Percentiles rank a stretch among this genome's conserved stretches.
phyloP scores from a whole-genome alignment of 176 grass and related monocot genomes.

The Dendrocalamus sinicus region DNA sequence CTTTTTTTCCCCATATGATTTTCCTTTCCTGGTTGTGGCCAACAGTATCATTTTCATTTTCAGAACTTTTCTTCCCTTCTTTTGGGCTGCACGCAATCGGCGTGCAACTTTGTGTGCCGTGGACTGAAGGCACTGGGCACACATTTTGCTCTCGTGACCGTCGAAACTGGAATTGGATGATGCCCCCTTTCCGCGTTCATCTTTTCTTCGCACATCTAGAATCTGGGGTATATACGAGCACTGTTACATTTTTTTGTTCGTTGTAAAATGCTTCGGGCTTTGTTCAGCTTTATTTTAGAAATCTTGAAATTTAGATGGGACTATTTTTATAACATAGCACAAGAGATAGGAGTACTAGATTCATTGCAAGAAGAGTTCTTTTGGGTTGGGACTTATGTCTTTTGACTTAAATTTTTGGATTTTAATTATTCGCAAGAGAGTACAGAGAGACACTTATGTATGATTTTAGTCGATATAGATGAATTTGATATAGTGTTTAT shows the following conservation, averaged over 20 bases:
- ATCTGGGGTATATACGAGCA: neutral
- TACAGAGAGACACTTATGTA: too few relatives aligned
- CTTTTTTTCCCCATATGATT: neutral
- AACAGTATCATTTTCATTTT: slow-evolving; percentile 28
- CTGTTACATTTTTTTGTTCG: neutral
- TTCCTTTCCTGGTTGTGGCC: neutral
- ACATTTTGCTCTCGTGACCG: neutral
- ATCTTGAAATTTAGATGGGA: neutral
- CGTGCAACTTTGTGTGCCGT: neutral
- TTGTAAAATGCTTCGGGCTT: neutral
- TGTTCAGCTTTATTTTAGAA: neutral
- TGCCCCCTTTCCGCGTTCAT: slow-evolving; percentile 4
- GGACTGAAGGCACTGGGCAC: neutral
- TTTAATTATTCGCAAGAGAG: too few relatives aligned
- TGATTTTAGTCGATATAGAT: too few relatives aligned
- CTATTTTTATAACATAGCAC: neutral
- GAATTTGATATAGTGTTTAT: too few relatives aligned
- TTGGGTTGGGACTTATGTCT: too few relatives aligned
- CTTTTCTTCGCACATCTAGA: slow-evolving; percentile 31
- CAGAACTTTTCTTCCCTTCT: neutral
- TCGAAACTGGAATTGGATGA: slow-evolving; percentile 21
- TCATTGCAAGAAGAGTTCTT: too few relatives aligned
- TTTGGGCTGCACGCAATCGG: slow-evolving; percentile 5
- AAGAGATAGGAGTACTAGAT: neutral
- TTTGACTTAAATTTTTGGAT: too few relatives aligned